Evolutionary conservation across 805 yeast species (phyloP), one percentile per base, ranked within the genome.

Genomic region (Spathaspora boniae): DNA sequence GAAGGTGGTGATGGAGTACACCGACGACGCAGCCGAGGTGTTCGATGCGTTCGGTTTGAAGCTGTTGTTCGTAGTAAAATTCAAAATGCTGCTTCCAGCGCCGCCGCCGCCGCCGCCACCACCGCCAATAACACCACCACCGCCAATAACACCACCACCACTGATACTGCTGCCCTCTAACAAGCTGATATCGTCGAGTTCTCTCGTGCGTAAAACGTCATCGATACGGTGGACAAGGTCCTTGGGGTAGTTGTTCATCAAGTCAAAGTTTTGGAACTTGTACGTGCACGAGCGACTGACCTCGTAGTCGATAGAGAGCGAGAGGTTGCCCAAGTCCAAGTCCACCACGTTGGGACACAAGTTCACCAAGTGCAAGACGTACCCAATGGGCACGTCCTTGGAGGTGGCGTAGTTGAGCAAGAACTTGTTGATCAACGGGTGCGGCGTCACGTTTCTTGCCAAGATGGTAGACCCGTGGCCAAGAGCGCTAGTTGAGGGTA

Each of bases 311-410:
- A 68, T 62, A 5, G 86, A 80, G 7, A 86, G 59, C 1, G 83
- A 72, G 6, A 86, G 46, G 31, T 72, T 71, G 4, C 78, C 78
- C n/a, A 87, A 54, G 47, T 87, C 70, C 16, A 87, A 46, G 3
- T 59, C 47, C 11, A 52, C 58, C 24, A 87, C 47, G 45, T 82
- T 80, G 9, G 77, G 77, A 51, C 96, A 88, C 22, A 75, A 60
- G n/a, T 70, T 71, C 25, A 87, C 50, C 24, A 86, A 49, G 53
- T 85, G 94, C 9, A 87, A 51, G 7, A 88, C 49, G 43, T 78
- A 76, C 0, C 96, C 96, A 19, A 82, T 60, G 1, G 96, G 96
- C 5, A 87, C 53, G 53, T 87, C 96, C 45, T 73, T 77, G n/a
- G 81, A 70, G 15, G 73, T 65, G 3, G 86, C 69, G 56, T 82